Evolutionary conservation across 1,284 basidiomycete species (phyloP), one percentile per base, ranked within the genome.

Genomic region (Ustilago hordei): DNA sequence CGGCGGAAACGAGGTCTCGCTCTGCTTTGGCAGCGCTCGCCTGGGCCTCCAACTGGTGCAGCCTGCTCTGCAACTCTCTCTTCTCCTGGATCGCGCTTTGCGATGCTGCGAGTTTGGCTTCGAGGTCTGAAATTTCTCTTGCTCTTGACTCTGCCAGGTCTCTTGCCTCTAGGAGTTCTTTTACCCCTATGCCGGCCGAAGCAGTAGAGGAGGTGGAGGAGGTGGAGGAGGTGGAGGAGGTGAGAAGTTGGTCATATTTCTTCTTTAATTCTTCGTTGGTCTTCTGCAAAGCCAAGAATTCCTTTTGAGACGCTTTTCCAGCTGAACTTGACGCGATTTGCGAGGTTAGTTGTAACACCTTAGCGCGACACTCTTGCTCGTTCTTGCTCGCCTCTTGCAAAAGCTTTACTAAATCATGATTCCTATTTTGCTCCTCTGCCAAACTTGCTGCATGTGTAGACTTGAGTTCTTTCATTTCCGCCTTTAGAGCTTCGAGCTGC

Each of bases 201-300:
- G 12, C 43, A 5, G 9, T 17, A 5, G 32, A 61, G 34, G 48
- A 8, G 31, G 48, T 6, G 7, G 41, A 50, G 13, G 48, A 50
- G 8, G 47, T 4, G 13, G 19, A n/a, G n/a, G n/a, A n/a, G n/a
- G n/a, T n/a, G 19, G 19, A 31, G 5, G 68, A 19, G 31, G 43
- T 55, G 5, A 57, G 7, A 2, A 61, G 38, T 7, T 75, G 60
- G 19, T 75, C 72, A n/a, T 57, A 58, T 52, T 67, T 69, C 66
- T 60, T 66, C 62, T 77, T 72, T n/a, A 72, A n/a, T 38, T 72
- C 70, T 11, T 73, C 75, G 50, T 64, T 38, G 17, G 62, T 35
- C 63, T 72, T 69, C 45, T 69, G 69, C 48, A 72, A 41, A 15
- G 69, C 69, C 2, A 53, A 53, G 50, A 70, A 64, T 45, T 68